Conservation (phyloP, 495 filamentous ascomycete species). For the Trichoderma asperelloides region DNA sequence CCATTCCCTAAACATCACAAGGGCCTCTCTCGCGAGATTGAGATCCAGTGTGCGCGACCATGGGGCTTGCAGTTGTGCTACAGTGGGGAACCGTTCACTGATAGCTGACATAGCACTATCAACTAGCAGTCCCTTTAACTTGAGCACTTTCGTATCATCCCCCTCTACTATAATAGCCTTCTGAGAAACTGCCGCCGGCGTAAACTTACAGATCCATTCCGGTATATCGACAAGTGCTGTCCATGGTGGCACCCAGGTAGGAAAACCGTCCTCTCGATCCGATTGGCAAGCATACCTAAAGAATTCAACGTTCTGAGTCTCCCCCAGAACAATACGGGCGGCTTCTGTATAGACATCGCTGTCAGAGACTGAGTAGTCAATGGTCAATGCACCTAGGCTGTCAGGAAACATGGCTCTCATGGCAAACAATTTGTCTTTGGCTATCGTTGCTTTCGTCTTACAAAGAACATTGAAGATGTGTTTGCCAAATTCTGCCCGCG, state of each 20-base stretch:
- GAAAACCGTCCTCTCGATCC: not conserved
- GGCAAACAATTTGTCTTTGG: not conserved
- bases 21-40: not conserved
- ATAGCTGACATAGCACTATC: not conserved
- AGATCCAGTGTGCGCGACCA: not conserved
- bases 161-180: not conserved
- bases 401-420: not conserved
- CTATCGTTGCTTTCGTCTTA: not conserved
- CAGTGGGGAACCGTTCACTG: not conserved
- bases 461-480: not conserved
- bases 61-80: not conserved
- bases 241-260: not conserved
- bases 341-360: not conserved
- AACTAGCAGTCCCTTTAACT: not conserved
- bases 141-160: not conserved
- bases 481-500: not conserved
- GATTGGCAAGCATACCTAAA: not conserved
- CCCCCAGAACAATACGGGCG: not conserved
- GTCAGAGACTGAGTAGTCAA: not conserved
- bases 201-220: not conserved
- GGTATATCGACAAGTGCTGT: not conserved
- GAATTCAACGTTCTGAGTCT: not conserved
- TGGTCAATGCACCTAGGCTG: not conserved
- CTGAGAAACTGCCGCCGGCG: not conserved
- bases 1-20: not conserved